Percentiles rank a stretch among this genome's conserved stretches.
phyloP scores from a whole-genome alignment of 2,329 filamentous ascomycete species.

The Colletotrichum tanaceti region DNA sequence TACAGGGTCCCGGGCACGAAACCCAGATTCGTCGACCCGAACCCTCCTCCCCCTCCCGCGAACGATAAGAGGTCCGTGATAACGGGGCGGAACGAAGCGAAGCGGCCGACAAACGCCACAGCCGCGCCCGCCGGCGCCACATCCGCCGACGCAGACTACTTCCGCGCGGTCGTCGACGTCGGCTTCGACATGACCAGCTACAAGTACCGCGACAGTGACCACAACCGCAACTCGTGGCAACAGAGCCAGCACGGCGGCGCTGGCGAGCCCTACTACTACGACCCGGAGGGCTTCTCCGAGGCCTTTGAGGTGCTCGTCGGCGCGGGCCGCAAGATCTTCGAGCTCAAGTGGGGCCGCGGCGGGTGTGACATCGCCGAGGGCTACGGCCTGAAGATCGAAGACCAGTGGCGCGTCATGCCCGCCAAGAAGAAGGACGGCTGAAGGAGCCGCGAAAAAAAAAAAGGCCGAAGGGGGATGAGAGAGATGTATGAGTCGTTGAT shows the following conservation, averaged over 20 bases:
- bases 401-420: conserved; percentile 60
- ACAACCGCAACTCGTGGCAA: conserved; percentile 65
- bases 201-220: conserved; percentile 53
- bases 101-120: neutral
- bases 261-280: conserved; percentile 65
- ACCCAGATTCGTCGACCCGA: conserved; percentile 53
- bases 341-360: conserved; percentile 59
- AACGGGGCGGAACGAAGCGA: conserved; percentile 2
- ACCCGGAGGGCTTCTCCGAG: conserved; percentile 57
- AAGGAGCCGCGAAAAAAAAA: neutral
- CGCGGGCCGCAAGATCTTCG: conserved; percentile 55
- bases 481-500: neutral
- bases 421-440: conserved; percentile 44
- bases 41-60: conserved; percentile 48
- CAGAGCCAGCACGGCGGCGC: conserved; percentile 61
- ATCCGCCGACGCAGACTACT: neutral
- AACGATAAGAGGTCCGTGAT: conserved; percentile 21
- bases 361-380: conserved; percentile 55
- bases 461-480: neutral
- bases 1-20: conserved; percentile 56
- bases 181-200: conserved; percentile 53
- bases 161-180: conserved; percentile 45
- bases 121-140: conserved; percentile 26
- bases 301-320: conserved; percentile 59
- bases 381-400: conserved; percentile 52